Evolutionary conservation across 495 filamentous ascomycete genomes (phyloP).

Genomic region (Aspergillus campestris): DNA sequence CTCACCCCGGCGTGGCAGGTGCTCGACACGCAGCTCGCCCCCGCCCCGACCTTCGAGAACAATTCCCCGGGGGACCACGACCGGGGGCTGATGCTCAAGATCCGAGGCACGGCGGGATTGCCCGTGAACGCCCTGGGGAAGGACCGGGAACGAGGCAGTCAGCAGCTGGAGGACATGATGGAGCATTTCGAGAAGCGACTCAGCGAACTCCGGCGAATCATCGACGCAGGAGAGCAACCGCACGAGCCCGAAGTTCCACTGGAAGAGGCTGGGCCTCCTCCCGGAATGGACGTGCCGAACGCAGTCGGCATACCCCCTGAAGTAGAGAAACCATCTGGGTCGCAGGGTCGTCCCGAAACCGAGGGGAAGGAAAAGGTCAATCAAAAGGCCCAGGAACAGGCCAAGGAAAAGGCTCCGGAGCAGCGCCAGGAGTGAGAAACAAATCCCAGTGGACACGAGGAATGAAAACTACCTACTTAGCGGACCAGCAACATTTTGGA

Average conservation of each 20-base stretch:
- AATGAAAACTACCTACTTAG: too few species aligned
- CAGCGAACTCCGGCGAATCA: constrained; percentile 37
- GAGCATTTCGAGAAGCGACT: constrained; percentile 63
- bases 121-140: constrained; percentile 20
- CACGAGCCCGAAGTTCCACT: background rate
- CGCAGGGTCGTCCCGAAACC: too few species aligned
- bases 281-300: background rate
- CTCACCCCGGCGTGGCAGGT: constrained; percentile 47
- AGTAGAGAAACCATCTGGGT: too few species aligned
- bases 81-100: constrained; percentile 54
- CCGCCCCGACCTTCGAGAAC: constrained; percentile 53
- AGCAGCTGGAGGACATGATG: constrained; percentile 45
- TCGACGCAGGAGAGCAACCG: constrained; percentile 25
- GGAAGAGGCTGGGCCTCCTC: background rate
- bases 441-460: too few species aligned
- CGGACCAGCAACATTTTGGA: too few species aligned
- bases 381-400: too few species aligned
- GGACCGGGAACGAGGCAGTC: constrained; percentile 25
- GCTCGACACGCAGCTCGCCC: constrained; percentile 37
- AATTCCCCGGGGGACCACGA: constrained; percentile 26
- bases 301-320: too few species aligned
- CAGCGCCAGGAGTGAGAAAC: too few species aligned
- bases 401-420: too few species aligned
- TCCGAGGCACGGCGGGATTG: constrained; percentile 47
- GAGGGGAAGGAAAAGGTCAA: too few species aligned